These are phyloP conservation scores for Colletotrichum lini DNA, from an alignment of 2,329 filamentous ascomycete genomes.

Conservation along the genomic window DNA sequence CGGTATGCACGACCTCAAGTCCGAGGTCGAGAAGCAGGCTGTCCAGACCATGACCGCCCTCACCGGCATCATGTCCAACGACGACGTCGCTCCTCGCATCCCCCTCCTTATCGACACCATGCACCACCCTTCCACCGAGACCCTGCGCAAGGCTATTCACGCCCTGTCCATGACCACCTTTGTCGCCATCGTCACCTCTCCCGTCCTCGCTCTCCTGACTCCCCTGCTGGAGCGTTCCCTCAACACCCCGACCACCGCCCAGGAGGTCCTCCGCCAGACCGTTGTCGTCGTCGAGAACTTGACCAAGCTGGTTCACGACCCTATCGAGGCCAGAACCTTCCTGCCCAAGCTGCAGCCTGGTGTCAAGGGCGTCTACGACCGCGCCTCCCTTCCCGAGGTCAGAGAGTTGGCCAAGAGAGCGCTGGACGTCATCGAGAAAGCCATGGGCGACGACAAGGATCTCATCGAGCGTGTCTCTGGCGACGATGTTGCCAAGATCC, in stretches of 20 bases:
- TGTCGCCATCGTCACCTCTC: slow-evolving; percentile 94
- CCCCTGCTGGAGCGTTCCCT: slow-evolving; percentile 94
- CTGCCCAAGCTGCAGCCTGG: slow-evolving; percentile 94
- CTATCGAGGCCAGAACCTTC: slow-evolving; percentile 94
- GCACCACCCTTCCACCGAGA: slow-evolving; percentile 91
- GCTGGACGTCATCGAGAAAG: slow-evolving; percentile 89
- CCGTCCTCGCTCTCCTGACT: slow-evolving; percentile 93
- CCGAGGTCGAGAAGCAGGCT: slow-evolving; percentile 90
- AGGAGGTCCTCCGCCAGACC: slow-evolving; percentile 95
- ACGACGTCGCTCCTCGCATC: slow-evolving; percentile 94
- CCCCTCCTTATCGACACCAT: slow-evolving; percentile 94
- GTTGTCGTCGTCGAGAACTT: slow-evolving; percentile 98
- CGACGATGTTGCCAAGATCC: slow-evolving; percentile 80
- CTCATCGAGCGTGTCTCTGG: slow-evolving; percentile 76
- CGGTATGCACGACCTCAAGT: slow-evolving; percentile 97
- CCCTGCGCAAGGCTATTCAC: slow-evolving; percentile 95
- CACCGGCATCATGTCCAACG: slow-evolving; percentile 92
- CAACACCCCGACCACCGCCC: slow-evolving; percentile 90
- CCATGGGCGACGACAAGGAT: slow-evolving; percentile 82
- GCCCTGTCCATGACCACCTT: slow-evolving; percentile 98
- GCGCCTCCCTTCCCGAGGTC: slow-evolving; percentile 94
- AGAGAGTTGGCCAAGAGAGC: slow-evolving; percentile 89
- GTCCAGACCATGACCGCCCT: slow-evolving; percentile 92
- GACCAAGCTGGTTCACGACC: slow-evolving; percentile 97
- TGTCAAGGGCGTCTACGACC: slow-evolving; percentile 88